Evolutionary conservation across 352 stramenopile genomes (phyloP).

Genomic region (Globisporangium barbulae): DNA sequence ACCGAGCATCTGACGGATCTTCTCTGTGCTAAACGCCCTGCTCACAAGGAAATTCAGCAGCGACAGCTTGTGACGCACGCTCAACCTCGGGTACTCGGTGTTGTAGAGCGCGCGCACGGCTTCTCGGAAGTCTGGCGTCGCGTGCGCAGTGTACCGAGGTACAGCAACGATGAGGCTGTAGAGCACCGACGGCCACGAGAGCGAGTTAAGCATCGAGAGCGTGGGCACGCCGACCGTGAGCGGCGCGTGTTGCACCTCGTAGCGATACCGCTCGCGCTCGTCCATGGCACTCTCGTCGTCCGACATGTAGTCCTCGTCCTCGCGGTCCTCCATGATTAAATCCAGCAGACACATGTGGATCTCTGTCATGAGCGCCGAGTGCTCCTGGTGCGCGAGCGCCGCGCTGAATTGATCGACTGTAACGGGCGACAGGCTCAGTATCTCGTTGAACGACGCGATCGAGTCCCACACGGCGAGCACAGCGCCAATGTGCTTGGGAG

Average conservation of each 20-base stretch:
- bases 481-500: slow-evolving; percentile 39
- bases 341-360: slow-evolving; percentile 86
- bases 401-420: slow-evolving; percentile 62
- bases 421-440: slow-evolving; percentile 59
- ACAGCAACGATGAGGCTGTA: slow-evolving; percentile 65
- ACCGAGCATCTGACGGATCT: slow-evolving; percentile 53
- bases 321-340: slow-evolving; percentile 73
- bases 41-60: slow-evolving; percentile 71
- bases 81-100: slow-evolving; percentile 52
- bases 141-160: slow-evolving; percentile 56
- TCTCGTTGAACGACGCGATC: slow-evolving; percentile 65
- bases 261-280: slow-evolving; percentile 74
- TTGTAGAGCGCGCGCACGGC: slow-evolving; percentile 44
- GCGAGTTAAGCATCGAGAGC: slow-evolving; percentile 70
- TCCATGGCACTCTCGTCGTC: slow-evolving; percentile 83
- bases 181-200: slow-evolving; percentile 80
- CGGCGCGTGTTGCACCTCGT: slow-evolving; percentile 75
- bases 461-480: slow-evolving; percentile 78
- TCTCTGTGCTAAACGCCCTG: slow-evolving; percentile 57
- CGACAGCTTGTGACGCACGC: slow-evolving; percentile 63
- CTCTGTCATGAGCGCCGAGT: slow-evolving; percentile 60
- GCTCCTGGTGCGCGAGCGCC: slow-evolving; percentile 38
- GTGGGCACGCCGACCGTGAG: slow-evolving; percentile 78
- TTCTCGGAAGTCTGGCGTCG: slow-evolving; percentile 33
- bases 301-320: slow-evolving; percentile 85